These are phyloP conservation scores for Ustilago bromivora DNA, from an alignment of 1,284 basidiomycete genomes.

Conservation along the genomic window DNA sequence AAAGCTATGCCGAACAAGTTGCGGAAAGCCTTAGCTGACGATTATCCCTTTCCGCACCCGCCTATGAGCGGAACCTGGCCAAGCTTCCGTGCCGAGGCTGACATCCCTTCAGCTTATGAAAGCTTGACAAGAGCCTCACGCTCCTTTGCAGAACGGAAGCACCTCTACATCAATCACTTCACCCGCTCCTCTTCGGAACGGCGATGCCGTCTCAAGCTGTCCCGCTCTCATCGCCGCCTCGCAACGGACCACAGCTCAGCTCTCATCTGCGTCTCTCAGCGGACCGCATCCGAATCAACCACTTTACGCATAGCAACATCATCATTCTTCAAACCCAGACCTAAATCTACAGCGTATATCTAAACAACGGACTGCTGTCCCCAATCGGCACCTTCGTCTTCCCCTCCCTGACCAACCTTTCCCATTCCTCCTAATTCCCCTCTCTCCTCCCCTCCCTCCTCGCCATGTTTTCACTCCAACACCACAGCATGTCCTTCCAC, in stretches of 20 bases:
- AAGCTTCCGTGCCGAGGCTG: too few species aligned
- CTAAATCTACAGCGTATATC: constrained; percentile 37
- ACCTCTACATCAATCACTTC: too few species aligned
- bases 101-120: too few species aligned
- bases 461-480: constrained; percentile 54
- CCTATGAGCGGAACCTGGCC: too few species aligned
- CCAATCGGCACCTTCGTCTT: constrained; percentile 59
- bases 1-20: too few species aligned
- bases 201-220: not conserved
- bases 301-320: not conserved
- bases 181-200: not conserved
- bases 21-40: too few species aligned
- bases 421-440: constrained; percentile 46
- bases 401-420: constrained; percentile 43
- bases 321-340: not conserved
- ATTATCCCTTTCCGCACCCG: too few species aligned
- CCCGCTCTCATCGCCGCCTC: not conserved
- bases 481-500: constrained; percentile 65
- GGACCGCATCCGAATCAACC: not conserved
- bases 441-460: constrained; percentile 52
- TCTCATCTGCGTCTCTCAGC: not conserved
- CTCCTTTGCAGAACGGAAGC: too few species aligned
- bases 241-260: not conserved
- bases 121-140: too few species aligned
- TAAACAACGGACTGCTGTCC: constrained; percentile 50